A percentile compares a stretch with the other conserved stretches of the same genome.
Conservation (phyloP, 2,329 filamentous ascomycete species). For the Clonostachys rosea region DNA sequence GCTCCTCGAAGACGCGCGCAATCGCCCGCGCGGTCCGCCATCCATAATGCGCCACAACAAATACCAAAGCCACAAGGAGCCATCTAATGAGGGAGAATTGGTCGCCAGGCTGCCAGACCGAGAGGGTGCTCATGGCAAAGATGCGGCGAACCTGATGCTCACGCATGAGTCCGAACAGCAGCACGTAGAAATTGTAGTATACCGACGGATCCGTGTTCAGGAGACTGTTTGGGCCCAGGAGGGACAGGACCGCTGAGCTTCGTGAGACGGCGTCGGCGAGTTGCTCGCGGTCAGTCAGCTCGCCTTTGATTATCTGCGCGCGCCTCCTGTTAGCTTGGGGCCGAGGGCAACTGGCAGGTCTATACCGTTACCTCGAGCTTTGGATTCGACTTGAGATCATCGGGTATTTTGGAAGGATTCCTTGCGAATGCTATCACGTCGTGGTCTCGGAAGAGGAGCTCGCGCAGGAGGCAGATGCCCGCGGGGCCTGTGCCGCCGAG, state of each 20-base stretch:
- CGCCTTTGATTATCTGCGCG: neutral
- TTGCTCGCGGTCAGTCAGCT: neutral
- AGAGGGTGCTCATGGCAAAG: conserved; percentile 23
- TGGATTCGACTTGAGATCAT: neutral
- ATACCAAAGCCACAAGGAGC: conserved; percentile 3
- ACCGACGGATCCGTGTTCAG: neutral
- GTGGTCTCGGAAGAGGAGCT: neutral
- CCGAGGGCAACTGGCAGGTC: neutral
- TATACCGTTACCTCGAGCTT: neutral
- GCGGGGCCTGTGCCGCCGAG: neutral
- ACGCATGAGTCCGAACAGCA: conserved; percentile 15
- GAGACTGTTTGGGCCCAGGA: neutral
- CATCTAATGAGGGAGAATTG: conserved; percentile 7
- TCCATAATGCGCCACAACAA: conserved; percentile 3
- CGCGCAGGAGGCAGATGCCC: neutral
- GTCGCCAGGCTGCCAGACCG: conserved; percentile 15
- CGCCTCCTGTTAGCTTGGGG: neutral
- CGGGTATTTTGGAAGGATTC: neutral
- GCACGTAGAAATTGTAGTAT: conserved; percentile 8
- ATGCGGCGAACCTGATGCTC: conserved; percentile 20
- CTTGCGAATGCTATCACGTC: neutral
- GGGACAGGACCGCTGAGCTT: neutral
- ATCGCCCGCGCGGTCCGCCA: conserved; percentile 12
- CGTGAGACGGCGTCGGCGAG: neutral
- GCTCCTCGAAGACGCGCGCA: conserved; percentile 10